Conservation (phyloP, 2,329 filamentous ascomycete genomes). For the Leptoxyphium fumago region DNA sequence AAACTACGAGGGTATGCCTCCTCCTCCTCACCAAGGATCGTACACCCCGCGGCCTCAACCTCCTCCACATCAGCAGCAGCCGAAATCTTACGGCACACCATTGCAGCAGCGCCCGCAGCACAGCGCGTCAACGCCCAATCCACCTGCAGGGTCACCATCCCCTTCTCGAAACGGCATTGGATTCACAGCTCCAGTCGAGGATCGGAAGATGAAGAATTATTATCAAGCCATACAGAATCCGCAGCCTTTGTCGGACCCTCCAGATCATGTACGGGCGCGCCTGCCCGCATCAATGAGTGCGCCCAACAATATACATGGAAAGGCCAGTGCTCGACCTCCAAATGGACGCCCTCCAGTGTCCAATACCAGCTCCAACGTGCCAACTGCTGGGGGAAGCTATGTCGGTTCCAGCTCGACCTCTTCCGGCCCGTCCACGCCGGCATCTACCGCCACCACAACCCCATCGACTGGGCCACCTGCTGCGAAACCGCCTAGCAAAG, state of each 20-base stretch:
- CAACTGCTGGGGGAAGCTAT: background rate
- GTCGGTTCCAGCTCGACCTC: background rate
- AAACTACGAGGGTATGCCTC: constrained; percentile 4
- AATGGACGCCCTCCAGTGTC: background rate
- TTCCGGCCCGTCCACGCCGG: constrained; percentile 3
- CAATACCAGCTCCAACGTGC: background rate
- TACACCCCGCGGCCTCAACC: constrained; percentile 7
- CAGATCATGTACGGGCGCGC: background rate
- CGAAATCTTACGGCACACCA: constrained; percentile 4
- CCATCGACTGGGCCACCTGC: constrained; percentile 19
- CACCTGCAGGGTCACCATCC: constrained; percentile 17
- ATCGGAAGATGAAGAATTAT: constrained; percentile 28
- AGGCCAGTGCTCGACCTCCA: background rate
- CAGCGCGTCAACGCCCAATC: constrained; percentile 15
- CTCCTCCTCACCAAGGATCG: constrained; percentile 3
- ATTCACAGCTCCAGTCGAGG: constrained; percentile 29
- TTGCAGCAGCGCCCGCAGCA: background rate
- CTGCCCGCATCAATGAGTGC: background rate
- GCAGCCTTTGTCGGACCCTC: background rate
- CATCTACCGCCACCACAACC: constrained; percentile 7
- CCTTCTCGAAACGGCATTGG: constrained; percentile 24
- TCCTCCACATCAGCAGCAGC: constrained; percentile 8
- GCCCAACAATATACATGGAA: background rate
- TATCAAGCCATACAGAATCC: constrained; percentile 17
- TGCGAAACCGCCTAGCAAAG: constrained; percentile 44